Base-by-base conservation (phyloP, 75 land plant genomes). In the Isoetes taiwanensis region DNA sequence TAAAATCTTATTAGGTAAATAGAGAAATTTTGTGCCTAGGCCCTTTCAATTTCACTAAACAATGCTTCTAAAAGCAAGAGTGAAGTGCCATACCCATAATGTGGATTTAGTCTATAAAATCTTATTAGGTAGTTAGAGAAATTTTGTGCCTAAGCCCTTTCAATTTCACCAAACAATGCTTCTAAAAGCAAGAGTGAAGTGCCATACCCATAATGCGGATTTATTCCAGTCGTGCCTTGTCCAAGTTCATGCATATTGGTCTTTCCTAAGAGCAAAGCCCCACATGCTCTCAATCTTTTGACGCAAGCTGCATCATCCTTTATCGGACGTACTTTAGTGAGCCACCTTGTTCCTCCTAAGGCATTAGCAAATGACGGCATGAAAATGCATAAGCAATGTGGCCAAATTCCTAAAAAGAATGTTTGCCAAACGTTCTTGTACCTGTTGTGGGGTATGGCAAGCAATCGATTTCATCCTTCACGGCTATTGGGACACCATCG, bases 381-480 rank as follows among this genome's bases (percentile, higher is more conserved):
- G n/a, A n/a, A n/a, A n/a, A n/a, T n/a, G n/a, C n/a, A n/a, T n/a
- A n/a, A n/a, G n/a, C n/a, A n/a, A n/a, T n/a, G n/a, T n/a, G n/a
- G n/a, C n/a, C n/a, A n/a, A n/a, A n/a, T n/a, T n/a, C n/a, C n/a
- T n/a, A n/a, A n/a, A n/a, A n/a, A n/a, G n/a, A n/a, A n/a, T n/a
- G n/a, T n/a, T n/a, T 56, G 58, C 5, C 3, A 58, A 24, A 23
- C 11, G 26, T 21, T 9, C 10, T 17, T 58, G 40, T 48, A 76
- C 96, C 96, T 28, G 96, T 82, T 19, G 96, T 90, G 33, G 87
- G 83, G 64, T 90, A 83, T 12, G 96, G 96, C 32, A 69, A 32
- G 53, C 96, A 86, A 64, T 90, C 96, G 20, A 90, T 86, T 69
- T 90, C 96, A 67, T 90, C 96, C 68, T 90, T 90, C 56, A 86